Evolutionary conservation across 2,329 filamentous ascomycete genomes (phyloP).

Genomic region (Geosmithia morbida): DNA sequence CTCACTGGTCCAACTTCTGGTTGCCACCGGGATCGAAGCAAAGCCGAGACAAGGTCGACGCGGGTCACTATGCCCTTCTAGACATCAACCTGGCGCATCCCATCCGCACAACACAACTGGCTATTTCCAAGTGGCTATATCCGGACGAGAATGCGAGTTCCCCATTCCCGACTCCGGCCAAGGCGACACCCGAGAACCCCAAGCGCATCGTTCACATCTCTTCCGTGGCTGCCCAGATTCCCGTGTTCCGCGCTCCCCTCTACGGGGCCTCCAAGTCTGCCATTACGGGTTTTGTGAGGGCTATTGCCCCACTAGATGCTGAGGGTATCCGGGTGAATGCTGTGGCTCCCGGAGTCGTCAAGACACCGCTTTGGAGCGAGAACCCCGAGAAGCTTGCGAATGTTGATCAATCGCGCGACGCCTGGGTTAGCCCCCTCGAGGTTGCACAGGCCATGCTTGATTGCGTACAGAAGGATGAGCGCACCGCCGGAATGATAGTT

Average conservation of each 20-base stretch:
- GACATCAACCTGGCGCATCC: slow-evolving; percentile 28
- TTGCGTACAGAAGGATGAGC: slow-evolving; percentile 16
- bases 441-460: slow-evolving; percentile 28
- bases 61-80: slow-evolving; percentile 16
- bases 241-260: slow-evolving; percentile 17
- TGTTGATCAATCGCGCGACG: slow-evolving; percentile 17
- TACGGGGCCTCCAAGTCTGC: slow-evolving; percentile 24
- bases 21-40: slow-evolving; percentile 20
- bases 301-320: slow-evolving; percentile 15
- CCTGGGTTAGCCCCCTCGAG: slow-evolving; percentile 24
- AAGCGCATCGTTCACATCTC: slow-evolving; percentile 23
- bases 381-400: slow-evolving; percentile 25
- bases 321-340: slow-evolving; percentile 23
- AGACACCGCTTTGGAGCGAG: slow-evolving; percentile 30
- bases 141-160: slow-evolving; percentile 5
- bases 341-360: slow-evolving; percentile 27
- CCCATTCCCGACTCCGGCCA: not conserved
- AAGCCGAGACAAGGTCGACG: slow-evolving; percentile 14
- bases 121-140: slow-evolving; percentile 20
- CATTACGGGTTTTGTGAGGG: slow-evolving; percentile 23
- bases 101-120: slow-evolving; percentile 23
- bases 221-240: slow-evolving; percentile 19
- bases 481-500: slow-evolving; percentile 23
- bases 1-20: slow-evolving; percentile 26
- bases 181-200: slow-evolving; percentile 11